A percentile compares a stretch with the other conserved stretches of the same genome.
phyloP scores from a whole-genome alignment of 1,139 yeast species.

The Kodamaea arcana region DNA sequence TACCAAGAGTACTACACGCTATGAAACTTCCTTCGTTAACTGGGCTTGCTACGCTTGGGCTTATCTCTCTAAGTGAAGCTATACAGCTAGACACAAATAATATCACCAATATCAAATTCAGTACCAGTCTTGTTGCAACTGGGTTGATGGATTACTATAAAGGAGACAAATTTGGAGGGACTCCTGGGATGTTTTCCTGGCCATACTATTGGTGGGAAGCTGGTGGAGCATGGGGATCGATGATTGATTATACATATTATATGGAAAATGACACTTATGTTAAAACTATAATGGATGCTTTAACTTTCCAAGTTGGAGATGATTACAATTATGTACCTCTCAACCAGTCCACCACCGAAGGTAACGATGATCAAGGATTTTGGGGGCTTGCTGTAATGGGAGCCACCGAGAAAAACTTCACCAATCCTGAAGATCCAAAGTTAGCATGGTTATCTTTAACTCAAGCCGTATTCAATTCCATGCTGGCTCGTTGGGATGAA shows the following conservation, averaged over 20 bases:
- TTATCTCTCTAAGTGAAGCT: too few species aligned
- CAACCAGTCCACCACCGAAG: constrained; percentile 74
- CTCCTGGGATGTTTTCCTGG: constrained; percentile 67
- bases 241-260: constrained; percentile 63
- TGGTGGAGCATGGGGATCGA: constrained; percentile 80
- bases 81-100: constrained; percentile 36
- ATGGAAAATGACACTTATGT: constrained; percentile 62
- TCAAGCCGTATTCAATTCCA: constrained; percentile 72
- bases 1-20: too few species aligned
- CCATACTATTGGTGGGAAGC: constrained; percentile 97
- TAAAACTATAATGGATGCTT: constrained; percentile 50
- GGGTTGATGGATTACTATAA: constrained; percentile 74
- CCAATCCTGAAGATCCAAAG: constrained; percentile 46
- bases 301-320: constrained; percentile 63
- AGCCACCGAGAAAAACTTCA: constrained; percentile 78
- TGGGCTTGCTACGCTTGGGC: too few species aligned
- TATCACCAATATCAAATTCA: constrained; percentile 36
- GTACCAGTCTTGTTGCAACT: constrained; percentile 52
- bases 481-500: constrained; percentile 73
- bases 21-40: too few species aligned
- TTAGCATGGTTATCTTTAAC: constrained; percentile 60
- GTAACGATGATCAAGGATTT: constrained; percentile 90
- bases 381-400: constrained; percentile 85
- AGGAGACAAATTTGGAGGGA: constrained; percentile 63
- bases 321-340: constrained; percentile 69